A percentile compares a stretch with the other conserved stretches of the same genome.
phyloP scores from a whole-genome alignment of 2,329 filamentous ascomycete species.

The Sphaerulina musiva region DNA sequence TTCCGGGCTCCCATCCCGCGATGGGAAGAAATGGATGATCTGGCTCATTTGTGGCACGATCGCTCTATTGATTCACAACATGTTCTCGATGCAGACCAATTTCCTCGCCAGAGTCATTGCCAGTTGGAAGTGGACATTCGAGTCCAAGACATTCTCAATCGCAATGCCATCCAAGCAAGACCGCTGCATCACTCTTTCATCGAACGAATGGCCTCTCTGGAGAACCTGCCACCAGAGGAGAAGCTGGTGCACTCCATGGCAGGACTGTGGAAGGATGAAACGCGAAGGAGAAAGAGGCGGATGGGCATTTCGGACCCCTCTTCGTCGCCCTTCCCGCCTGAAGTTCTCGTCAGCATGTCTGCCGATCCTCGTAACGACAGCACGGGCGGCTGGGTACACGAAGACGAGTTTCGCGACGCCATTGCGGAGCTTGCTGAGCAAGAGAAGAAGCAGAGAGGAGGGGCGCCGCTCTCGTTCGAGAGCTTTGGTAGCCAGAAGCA shows the following conservation, averaged over 20 bases:
- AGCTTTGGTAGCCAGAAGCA: conserved; percentile 54
- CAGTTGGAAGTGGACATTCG: conserved; percentile 84
- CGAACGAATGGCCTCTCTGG: conserved; percentile 53
- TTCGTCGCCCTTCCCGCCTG: conserved; percentile 72
- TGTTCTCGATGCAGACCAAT: conserved; percentile 55
- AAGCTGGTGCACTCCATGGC: conserved; percentile 94
- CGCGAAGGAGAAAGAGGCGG: conserved; percentile 64
- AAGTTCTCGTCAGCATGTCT: conserved; percentile 82
- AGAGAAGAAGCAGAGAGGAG: conserved; percentile 51
- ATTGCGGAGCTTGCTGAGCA: conserved; percentile 57
- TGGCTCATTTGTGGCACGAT: conserved; percentile 71
- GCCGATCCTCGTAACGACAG: conserved; percentile 67
- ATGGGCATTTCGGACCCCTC: conserved; percentile 58
- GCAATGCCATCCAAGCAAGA: conserved; percentile 67
- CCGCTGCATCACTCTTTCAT: conserved; percentile 79
- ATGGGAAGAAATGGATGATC: conserved; percentile 55
- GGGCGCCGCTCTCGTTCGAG: conserved; percentile 52
- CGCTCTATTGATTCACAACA: conserved; percentile 56
- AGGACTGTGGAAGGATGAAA: conserved; percentile 86
- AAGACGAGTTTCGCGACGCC: conserved; percentile 69
- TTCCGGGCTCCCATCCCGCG: conserved; percentile 73
- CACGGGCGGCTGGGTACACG: conserved; percentile 84
- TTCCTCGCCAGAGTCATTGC: conserved; percentile 80
- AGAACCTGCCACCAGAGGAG: conserved; percentile 57
- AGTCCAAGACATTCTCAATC: conserved; percentile 80